Evolutionary conservation across 148 eudicot genomes (phyloP).

Genomic region (Fagopyrum esculentum): DNA sequence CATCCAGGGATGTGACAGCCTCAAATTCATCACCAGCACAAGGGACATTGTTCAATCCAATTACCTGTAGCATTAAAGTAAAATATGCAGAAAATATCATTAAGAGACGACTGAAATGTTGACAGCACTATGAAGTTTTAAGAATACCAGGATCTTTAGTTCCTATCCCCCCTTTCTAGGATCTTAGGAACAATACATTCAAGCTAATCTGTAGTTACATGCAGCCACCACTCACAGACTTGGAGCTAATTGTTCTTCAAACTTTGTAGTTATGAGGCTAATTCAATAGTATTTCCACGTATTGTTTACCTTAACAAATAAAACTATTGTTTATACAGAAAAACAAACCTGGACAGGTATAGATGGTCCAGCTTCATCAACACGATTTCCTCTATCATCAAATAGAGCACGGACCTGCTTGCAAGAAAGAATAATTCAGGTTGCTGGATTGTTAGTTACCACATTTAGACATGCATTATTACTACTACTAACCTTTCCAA

Average conservation of each 20-base stretch:
- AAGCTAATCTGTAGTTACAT: background rate
- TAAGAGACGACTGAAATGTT: background rate
- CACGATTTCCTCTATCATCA: constrained; percentile 78
- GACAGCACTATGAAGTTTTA: background rate
- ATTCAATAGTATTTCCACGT: background rate
- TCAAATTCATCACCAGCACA: constrained; percentile 93
- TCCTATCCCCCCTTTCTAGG: background rate
- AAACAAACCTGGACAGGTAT: constrained; percentile 78
- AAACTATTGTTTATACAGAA: background rate
- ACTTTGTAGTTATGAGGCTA: background rate
- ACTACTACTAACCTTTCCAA: constrained; percentile 71
- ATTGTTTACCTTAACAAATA: background rate
- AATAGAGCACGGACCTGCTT: constrained; percentile 80
- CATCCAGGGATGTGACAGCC: constrained; percentile 72
- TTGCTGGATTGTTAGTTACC: background rate
- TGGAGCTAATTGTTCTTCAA: background rate
- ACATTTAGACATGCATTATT: background rate
- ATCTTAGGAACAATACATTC: background rate
- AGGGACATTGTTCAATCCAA: constrained; percentile 86
- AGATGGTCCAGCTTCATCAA: constrained; percentile 93
- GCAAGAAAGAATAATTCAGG: constrained; percentile 8
- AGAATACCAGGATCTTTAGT: background rate
- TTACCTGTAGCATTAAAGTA: constrained; percentile 41
- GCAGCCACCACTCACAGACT: constrained; percentile 1
- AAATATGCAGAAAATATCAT: background rate